These are phyloP conservation scores for Isatis tinctoria DNA, from an alignment of 345 rosid species.

Conservation along the genomic window DNA sequence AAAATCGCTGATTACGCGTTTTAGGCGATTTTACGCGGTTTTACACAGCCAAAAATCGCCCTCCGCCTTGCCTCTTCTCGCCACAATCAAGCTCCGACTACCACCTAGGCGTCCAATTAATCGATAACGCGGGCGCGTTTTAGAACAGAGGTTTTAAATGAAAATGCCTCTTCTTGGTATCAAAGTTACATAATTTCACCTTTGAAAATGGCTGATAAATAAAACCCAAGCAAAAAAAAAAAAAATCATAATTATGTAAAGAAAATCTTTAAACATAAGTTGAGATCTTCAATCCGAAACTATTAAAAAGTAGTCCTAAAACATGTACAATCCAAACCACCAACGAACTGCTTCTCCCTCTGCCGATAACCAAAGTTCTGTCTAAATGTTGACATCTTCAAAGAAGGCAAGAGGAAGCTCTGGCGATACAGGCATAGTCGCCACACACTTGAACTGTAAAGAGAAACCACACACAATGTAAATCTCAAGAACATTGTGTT, in stretches of 20 bases:
- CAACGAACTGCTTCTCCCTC: background rate
- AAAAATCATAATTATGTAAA: background rate
- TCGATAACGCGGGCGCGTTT: too few relatives aligned
- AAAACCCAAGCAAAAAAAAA: background rate
- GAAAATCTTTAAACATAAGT: conserved; percentile 1
- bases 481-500: background rate
- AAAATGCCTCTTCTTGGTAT: too few relatives aligned
- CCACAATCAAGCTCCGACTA: too few relatives aligned
- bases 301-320: background rate
- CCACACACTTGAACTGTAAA: conserved; percentile 65
- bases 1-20: too few relatives aligned
- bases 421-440: conserved; percentile 52
- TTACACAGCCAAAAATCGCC: too few relatives aligned
- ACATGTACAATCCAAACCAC: conserved; percentile 13
- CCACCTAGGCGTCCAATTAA: too few relatives aligned
- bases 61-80: too few relatives aligned
- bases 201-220: background rate
- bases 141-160: too few relatives aligned
- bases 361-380: background rate
- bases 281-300: background rate
- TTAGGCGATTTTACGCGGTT: too few relatives aligned
- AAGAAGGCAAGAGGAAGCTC: conserved; percentile 48
- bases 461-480: conserved; percentile 1
- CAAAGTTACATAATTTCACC: too few relatives aligned
- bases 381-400: conserved; percentile 35